These are phyloP conservation scores for Candida koratica DNA, from an alignment of 805 yeast genomes.

Conservation along the genomic window DNA sequence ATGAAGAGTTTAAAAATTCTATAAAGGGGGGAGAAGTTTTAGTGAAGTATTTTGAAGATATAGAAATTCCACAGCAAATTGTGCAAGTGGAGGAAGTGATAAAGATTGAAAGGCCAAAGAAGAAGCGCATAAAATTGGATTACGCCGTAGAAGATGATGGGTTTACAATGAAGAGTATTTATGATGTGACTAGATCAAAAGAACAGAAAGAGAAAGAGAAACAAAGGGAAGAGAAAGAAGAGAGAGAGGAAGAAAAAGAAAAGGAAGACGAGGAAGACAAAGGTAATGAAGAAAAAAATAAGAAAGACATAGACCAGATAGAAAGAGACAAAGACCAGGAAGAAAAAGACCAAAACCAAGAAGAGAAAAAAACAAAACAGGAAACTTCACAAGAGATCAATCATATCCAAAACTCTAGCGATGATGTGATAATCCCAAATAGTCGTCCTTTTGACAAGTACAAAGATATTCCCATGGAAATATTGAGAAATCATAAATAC, in stretches of 20 bases:
- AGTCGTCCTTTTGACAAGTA: constrained; percentile 5
- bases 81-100: constrained; percentile 7
- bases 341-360: constrained; percentile 6
- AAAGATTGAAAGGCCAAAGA: constrained; percentile 15
- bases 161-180: constrained; percentile 41
- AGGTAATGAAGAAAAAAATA: not conserved
- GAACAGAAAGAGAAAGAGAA: constrained; percentile 2
- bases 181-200: constrained; percentile 22
- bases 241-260: not conserved
- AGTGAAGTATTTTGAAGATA: constrained; percentile 46
- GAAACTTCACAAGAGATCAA: no score
- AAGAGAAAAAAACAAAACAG: constrained; percentile 18
- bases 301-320: not conserved
- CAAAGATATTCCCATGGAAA: constrained; percentile 12
- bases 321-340: not conserved
- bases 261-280: not conserved
- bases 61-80: not conserved
- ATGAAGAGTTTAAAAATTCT: constrained; percentile 42
- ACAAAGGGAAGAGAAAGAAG: not conserved
- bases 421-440: constrained; percentile 4
- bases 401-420: constrained; percentile 4
- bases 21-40: constrained; percentile 41
- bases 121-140: constrained; percentile 27
- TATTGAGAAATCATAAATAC: constrained; percentile 9
- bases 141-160: constrained; percentile 30